A percentile compares a stretch with the other conserved stretches of the same genome.
Conservation (phyloP, 257 asterid genomes). For the Nicotiana otophora region DNA sequence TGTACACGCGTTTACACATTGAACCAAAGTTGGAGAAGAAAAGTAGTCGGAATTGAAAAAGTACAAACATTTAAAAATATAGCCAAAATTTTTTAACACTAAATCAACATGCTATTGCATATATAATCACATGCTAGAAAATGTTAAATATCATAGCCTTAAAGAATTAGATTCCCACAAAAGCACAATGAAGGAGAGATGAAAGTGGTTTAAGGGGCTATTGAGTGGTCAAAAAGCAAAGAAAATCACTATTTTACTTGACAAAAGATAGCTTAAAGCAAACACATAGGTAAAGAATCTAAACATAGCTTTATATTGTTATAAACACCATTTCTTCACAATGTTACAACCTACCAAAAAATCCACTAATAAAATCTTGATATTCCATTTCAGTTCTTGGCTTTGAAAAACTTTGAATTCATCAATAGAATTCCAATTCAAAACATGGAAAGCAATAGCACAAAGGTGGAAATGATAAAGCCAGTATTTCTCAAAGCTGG, state of each 20-base stretch:
- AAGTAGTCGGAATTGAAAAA: neutral
- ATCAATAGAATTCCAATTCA: neutral
- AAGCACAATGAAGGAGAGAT: neutral
- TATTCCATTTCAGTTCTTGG: neutral
- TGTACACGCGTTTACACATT: neutral
- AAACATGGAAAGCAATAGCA: constrained; percentile 41
- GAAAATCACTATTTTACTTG: neutral
- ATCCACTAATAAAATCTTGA: neutral
- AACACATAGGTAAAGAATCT: constrained; percentile 40
- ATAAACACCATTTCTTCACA: constrained; percentile 14
- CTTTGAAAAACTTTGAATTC: neutral
- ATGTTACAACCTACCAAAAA: constrained; percentile 4
- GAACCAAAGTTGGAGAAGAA: neutral
- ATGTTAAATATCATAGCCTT: neutral
- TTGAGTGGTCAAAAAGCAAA: constrained; percentile 45
- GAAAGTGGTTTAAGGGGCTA: neutral
- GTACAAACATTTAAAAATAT: neutral
- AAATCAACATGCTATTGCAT: neutral
- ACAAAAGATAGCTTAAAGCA: constrained; percentile 40
- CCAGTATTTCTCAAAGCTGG: constrained; percentile 47
- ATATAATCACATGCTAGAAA: neutral
- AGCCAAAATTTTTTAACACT: neutral
- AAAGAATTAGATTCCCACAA: neutral
- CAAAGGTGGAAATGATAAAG: constrained; percentile 37
- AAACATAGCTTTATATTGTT: constrained; percentile 5